Percentiles rank a stretch among this genome's conserved stretches.
Conservation (phyloP, 1,284 basidiomycete species). For the Sutorius eximius region DNA sequence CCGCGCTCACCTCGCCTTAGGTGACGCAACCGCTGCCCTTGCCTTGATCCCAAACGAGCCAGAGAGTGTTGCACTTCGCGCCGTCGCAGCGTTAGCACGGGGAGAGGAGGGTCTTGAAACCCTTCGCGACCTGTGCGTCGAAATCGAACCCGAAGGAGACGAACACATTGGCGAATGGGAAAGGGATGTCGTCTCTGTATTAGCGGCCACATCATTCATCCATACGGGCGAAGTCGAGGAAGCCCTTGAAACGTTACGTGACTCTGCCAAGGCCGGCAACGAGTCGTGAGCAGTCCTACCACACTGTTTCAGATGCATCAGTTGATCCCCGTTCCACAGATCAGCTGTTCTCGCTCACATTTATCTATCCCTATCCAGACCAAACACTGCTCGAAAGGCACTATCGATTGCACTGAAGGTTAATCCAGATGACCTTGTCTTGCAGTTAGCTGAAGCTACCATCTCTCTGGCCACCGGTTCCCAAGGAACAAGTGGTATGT, state of each 20-base stretch:
- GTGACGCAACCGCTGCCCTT: slow-evolving; percentile 55
- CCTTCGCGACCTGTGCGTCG: slow-evolving; percentile 81
- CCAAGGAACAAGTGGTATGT: slow-evolving; percentile 44
- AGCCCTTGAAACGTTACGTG: slow-evolving; percentile 82
- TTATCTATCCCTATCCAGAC: slow-evolving; percentile 80
- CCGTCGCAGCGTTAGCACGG: slow-evolving; percentile 68
- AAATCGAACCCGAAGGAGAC: slow-evolving; percentile 75
- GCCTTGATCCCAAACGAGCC: slow-evolving; percentile 57
- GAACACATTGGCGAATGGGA: slow-evolving; percentile 60
- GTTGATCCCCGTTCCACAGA: slow-evolving; percentile 40
- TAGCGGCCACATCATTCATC: slow-evolving; percentile 84
- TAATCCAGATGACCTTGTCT: slow-evolving; percentile 86
- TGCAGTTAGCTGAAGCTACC: slow-evolving; percentile 88
- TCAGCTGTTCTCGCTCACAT: slow-evolving; percentile 82
- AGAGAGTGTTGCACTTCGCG: slow-evolving; percentile 69
- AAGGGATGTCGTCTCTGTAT: slow-evolving; percentile 70
- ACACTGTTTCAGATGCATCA: slow-evolving; percentile 2
- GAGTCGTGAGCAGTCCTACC: slow-evolving; percentile 54
- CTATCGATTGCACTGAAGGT: slow-evolving; percentile 81
- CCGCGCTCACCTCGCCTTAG: slow-evolving; percentile 79
- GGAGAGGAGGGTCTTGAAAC: slow-evolving; percentile 72
- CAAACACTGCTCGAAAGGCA: slow-evolving; percentile 84
- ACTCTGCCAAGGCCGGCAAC: slow-evolving; percentile 56
- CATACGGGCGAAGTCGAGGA: slow-evolving; percentile 86
- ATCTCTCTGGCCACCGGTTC: slow-evolving; percentile 81